Base-by-base conservation (phyloP, 2,329 filamentous ascomycete genomes). In the Cercospora berteroae region DNA sequence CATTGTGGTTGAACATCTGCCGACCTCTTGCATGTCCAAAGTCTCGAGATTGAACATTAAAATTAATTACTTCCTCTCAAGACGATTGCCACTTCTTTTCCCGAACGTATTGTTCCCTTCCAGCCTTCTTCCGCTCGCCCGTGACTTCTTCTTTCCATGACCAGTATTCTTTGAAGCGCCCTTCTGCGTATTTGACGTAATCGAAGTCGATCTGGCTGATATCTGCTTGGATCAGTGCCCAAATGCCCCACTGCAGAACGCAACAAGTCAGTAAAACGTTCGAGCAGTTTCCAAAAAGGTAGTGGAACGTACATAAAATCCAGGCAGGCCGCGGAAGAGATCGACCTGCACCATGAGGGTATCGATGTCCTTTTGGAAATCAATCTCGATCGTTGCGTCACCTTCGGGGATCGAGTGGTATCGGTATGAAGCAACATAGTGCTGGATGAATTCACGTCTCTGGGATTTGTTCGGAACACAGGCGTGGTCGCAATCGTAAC, bases 161-260 rank as follows among this genome's bases (percentile, higher is more conserved):
- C 86, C 90, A 96, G 81, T 97, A 98, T 81, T 98, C 95, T 60
- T 91, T 89, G 5, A 99, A 83, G 64, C 95, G 86, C 16, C 90
- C 81, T 79, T 97, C 92, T 10, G 95, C 94, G 78, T 98, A 99
- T 8, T 86, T 88, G 52, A 93, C 92, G 78, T 99, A 99, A 80
- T 99, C 94, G 77, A 99, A 99, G 77, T 97, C 92, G 74, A 99
- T 99, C 71, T 94, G 88, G 10, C 92, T 96, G 72, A 99, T 98
- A 64, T 88, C 91, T 2, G 94, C 91, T 82, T 99, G 95, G 71
- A 99, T 98, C 70, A 96, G 83, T 7, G 93, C 91, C 95, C 95
- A 99, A 66, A 97, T 93, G 25, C 95, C 95, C 94, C 88, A 90
- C 61, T 64, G 31, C 20, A 16, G 12, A 13, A 16, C 13, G 13